These are phyloP conservation scores for Gracilaria vermiculophylla DNA, from an alignment of 23 red algal genomes.

Conservation along the genomic window DNA sequence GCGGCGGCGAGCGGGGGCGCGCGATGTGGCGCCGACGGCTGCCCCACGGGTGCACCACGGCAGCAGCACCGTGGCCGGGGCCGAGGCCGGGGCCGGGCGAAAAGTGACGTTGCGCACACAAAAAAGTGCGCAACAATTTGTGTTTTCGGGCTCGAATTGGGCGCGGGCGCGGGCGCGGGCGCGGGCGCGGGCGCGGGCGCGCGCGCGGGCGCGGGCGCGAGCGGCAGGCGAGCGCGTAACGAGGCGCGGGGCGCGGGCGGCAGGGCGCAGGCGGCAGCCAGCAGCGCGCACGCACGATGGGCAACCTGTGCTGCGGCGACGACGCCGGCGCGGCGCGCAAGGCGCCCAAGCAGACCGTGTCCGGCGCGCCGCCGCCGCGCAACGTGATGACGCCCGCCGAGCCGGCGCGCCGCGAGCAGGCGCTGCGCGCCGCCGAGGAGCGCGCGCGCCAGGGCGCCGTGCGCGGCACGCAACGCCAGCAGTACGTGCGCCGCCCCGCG, in stretches of 20 bases:
- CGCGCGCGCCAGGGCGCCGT: slow-evolving; percentile 43
- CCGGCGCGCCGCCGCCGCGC: slow-evolving; percentile 3
- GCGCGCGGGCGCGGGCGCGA: no score
- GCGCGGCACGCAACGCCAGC: slow-evolving; percentile 41
- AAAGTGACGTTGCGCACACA: no score
- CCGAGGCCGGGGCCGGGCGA: no score
- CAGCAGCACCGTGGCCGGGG: no score
- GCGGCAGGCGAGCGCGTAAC: no score
- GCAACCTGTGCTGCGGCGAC: slow-evolving; percentile 9
- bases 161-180: no score
- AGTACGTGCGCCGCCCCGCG: slow-evolving; percentile 10
- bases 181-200: no score
- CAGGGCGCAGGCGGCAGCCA: background rate
- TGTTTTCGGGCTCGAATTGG: no score
- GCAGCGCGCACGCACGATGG: background rate
- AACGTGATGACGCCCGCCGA: slow-evolving; percentile 48
- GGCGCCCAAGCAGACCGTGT: background rate
- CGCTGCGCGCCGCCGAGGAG: slow-evolving; percentile 44
- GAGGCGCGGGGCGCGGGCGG: background rate
- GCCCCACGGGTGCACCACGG: no score
- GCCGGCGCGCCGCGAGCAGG: slow-evolving; percentile 41
- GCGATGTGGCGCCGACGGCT: no score
- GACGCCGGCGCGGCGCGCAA: background rate
- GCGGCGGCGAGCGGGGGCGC: no score
- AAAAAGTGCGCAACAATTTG: no score